A percentile compares a stretch with the other conserved stretches of the same genome.
Evolutionary conservation across 495 filamentous ascomycete species (phyloP).

Genomic region (Penicillium ucsense): DNA sequence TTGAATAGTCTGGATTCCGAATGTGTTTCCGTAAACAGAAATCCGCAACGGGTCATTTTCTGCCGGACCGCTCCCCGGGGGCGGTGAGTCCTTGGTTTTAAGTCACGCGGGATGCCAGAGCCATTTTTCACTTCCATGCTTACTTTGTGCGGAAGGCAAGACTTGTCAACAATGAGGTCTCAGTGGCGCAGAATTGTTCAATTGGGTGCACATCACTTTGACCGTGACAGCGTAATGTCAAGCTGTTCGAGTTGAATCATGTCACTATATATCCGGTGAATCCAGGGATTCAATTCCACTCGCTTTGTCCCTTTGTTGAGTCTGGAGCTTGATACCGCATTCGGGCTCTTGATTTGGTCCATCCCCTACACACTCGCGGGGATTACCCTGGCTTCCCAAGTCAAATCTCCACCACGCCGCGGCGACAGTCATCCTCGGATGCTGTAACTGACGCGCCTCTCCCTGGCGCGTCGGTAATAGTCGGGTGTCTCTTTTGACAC

Average conservation of each 20-base stretch:
- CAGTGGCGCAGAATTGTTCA: too few species aligned
- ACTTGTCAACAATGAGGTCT: neutral
- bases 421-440: constrained; percentile 42
- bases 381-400: neutral
- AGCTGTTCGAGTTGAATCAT: neutral
- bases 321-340: too few species aligned
- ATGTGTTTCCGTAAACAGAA: constrained; percentile 3
- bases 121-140: neutral
- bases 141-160: neutral
- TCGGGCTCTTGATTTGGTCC: neutral
- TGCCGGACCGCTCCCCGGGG: constrained; percentile 4
- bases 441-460: constrained; percentile 46
- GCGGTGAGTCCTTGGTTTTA: constrained; percentile 5
- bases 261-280: neutral
- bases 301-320: too few species aligned
- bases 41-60: constrained; percentile 7
- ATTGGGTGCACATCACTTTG: too few species aligned
- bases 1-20: neutral
- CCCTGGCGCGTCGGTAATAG: constrained; percentile 44
- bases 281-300: too few species aligned
- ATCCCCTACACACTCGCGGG: neutral
- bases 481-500: constrained; percentile 32
- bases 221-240: constrained; percentile 5
- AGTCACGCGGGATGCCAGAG: constrained; percentile 3
- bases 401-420: constrained; percentile 32